Percentiles rank a stretch among this genome's conserved stretches.
Evolutionary conservation across 2,329 filamentous ascomycete genomes (phyloP).

Genomic region (Trichoderma atrobrunneum): DNA sequence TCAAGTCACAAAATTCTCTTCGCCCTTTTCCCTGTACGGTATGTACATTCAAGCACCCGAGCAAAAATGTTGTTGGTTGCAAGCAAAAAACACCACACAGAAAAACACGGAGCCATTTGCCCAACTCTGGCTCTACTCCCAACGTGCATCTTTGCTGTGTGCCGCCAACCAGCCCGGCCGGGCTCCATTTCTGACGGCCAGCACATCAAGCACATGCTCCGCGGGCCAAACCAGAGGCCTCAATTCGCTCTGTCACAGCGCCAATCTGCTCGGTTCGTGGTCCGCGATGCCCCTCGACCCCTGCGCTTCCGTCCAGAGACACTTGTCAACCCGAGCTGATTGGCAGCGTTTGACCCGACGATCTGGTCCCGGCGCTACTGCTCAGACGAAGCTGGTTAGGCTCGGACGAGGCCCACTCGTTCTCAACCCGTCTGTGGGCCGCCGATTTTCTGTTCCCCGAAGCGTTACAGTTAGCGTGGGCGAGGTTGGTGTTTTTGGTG

Average conservation of each 20-base stretch:
- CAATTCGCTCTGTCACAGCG: constrained; percentile 8
- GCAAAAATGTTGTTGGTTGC: constrained; percentile 7
- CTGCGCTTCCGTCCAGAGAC: neutral
- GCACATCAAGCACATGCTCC: constrained; percentile 2
- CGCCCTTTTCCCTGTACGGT: neutral
- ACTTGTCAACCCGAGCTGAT: constrained; percentile 14
- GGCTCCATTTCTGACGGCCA: neutral
- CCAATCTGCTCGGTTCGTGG: constrained; percentile 18
- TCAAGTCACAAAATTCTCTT: neutral
- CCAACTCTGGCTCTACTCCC: neutral
- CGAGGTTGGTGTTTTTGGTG: neutral
- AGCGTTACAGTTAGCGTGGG: neutral
- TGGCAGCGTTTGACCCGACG: constrained; percentile 27
- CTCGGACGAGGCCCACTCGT: constrained; percentile 24
- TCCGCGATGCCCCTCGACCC: constrained; percentile 14
- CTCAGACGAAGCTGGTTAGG: constrained; percentile 29
- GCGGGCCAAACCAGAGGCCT: neutral
- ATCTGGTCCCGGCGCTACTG: constrained; percentile 36
- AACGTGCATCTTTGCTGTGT: neutral
- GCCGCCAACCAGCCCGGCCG: neutral
- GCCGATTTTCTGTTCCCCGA: constrained; percentile 9
- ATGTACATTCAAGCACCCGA: neutral
- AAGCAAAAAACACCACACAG: neutral
- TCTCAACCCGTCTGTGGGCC: constrained; percentile 13
- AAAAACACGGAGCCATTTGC: neutral